Percentiles rank a stretch among this genome's conserved stretches.
These are phyloP conservation scores for Solanum lignicaule DNA, from an alignment of 257 asterid genomes.

Conservation along the genomic window DNA sequence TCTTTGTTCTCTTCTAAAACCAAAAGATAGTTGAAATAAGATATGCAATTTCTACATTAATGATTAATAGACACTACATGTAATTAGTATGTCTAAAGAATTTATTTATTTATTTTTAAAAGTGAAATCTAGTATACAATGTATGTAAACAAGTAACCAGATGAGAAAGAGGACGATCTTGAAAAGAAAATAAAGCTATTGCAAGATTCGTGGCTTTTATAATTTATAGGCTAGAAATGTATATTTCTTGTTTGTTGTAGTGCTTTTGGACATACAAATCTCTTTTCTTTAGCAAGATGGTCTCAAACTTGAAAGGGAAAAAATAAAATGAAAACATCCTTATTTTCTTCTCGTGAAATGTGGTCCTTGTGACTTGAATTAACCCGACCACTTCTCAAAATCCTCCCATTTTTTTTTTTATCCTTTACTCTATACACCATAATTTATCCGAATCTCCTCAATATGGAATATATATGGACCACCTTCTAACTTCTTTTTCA, in stretches of 20 bases:
- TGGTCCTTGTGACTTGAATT: conserved; percentile 4
- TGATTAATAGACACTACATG: background rate
- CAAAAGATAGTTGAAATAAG: background rate
- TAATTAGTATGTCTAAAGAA: background rate
- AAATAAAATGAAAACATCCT: background rate
- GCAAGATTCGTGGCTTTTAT: conserved; percentile 3
- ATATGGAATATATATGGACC: background rate
- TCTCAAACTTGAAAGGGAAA: background rate
- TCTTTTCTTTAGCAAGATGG: background rate
- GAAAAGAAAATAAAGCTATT: background rate
- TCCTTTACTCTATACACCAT: background rate
- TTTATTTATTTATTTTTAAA: too few species aligned
- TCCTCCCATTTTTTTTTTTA: background rate
- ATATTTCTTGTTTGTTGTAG: background rate
- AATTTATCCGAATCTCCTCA: conserved; percentile 12
- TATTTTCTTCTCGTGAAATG: conserved; percentile 4
- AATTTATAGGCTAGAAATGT: background rate
- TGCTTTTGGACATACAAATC: background rate
- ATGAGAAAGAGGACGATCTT: background rate
- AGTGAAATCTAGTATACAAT: background rate
- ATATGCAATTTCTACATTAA: background rate
- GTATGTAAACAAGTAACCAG: background rate
- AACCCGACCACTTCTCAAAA: background rate
- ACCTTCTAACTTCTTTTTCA: background rate
- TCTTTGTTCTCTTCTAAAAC: background rate